Evolutionary conservation across 139 green algal species (phyloP), one percentile per base, ranked within the genome.

Genomic region (Nannochloris sp.): DNA sequence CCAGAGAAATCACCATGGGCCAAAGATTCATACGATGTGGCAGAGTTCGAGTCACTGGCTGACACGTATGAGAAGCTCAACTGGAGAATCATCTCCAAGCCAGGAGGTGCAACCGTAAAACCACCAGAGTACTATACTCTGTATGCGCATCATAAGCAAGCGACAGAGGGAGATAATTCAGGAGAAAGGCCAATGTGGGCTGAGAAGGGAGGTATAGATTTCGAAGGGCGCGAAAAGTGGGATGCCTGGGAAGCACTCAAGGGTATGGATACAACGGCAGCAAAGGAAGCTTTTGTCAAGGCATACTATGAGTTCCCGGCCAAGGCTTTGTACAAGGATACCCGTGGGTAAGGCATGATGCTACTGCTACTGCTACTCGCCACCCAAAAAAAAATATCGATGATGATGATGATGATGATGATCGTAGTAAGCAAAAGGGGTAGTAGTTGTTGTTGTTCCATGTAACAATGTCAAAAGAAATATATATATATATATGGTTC

Each of bases 171-270:
- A 14, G 88, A 96, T 73, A 90, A 89, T 70, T 72, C 36, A 5
- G 59, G 43, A 2, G 90, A 97, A 73, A 72, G 88, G 23, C 90
- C 90, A 48, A 86, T 90, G 78, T 97, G 90, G 90, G 88, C 90
- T 4, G 87, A 95, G 62, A 90, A 86, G 55, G 90, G 90, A 4
- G 88, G 88, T 1, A 63, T 97, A n/a, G 90, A 96, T 74, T 97
- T 96, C 77, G 88, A 96, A 48, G 90, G 88, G 2, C 64, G 88
- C 10, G 78, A 79, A 9, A 72, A 73, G 2, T 96, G 87, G 87
- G 88, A 95, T 46, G 85, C 85, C 4, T 95, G 87, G 84, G 70
- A 81, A 9, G 81, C 76, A 1, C 19, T 88, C 49, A 92, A 92
- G 43, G 87, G 87, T 44, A 66, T 83, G 36, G 34, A 71, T n/a